These are phyloP conservation scores for Meyerozyma elateridarum DNA, from an alignment of 1,139 yeast species.

Conservation along the genomic window DNA sequence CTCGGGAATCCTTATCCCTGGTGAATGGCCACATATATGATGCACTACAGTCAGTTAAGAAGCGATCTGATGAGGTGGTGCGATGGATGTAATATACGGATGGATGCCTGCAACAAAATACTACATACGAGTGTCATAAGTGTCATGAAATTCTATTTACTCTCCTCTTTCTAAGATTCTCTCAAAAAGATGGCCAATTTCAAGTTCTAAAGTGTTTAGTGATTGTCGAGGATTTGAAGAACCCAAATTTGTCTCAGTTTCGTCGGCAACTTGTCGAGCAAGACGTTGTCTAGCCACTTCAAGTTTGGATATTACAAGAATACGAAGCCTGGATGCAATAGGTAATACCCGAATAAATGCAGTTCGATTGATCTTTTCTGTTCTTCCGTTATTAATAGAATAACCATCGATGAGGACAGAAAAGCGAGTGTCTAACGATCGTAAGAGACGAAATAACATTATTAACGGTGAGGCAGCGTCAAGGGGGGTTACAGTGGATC, in stretches of 20 bases:
- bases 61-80: too few species aligned
- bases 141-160: background rate
- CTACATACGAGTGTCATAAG: too few species aligned
- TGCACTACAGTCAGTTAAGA: too few species aligned
- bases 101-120: too few species aligned
- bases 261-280: background rate
- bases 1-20: conserved; percentile 19
- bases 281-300: conserved; percentile 1
- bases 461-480: conserved; percentile 7
- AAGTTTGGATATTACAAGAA: conserved; percentile 5
- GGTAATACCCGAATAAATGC: conserved; percentile 3
- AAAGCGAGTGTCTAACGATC: conserved; percentile 11
- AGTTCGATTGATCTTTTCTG: conserved; percentile 3
- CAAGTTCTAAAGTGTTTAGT: too few species aligned
- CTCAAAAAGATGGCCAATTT: conserved; percentile 5
- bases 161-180: conserved; percentile 6
- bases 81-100: background rate
- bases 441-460: conserved; percentile 10
- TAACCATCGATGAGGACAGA: conserved; percentile 14
- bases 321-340: conserved; percentile 4
- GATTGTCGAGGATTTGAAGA: too few species aligned
- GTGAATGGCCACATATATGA: conserved; percentile 26
- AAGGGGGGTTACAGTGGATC: conserved; percentile 9
- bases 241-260: background rate
- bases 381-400: background rate